Base-by-base conservation (phyloP, 2,329 filamentous ascomycete species). In the Sporothrix inflata region DNA sequence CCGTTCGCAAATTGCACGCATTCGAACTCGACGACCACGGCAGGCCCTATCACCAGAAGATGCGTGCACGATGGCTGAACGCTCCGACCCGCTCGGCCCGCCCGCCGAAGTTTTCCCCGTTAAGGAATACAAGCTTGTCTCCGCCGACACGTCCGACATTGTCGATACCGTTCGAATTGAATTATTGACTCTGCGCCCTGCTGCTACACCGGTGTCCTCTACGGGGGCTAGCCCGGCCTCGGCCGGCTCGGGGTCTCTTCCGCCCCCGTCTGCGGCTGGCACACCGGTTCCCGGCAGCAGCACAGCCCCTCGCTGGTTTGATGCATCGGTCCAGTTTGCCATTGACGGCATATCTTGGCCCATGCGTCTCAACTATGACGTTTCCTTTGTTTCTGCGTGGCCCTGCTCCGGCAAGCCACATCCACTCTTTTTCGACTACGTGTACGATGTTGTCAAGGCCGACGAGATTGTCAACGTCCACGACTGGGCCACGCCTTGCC, bases 371-470 rank as follows among this genome's bases (percentile, higher is more conserved):
- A 85, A 84, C 70, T 90, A 88, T 77, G 88, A 92, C 76, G 89
- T 92, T 9, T 86, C 84, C n/a, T 92, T 91, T 78, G 83, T 92
- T 68, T 84, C 83, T n/a, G 88, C 89, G 1, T 90, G 87, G 84
- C 89, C 90, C 7, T 92, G 90, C 79, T 84, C 84, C 0, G 83
- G 85, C 34, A 89, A 89, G 0, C 90, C 90, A 14, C 90, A 92
- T 79, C 89, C 90, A 7, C 84, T 94, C 6, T 94, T 92, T 80
- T 91, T 90, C 78, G 91, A 93, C 78, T 94, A 93, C 78, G 81
- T 84, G 4, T 90, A 89, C 78, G 84, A 84, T 67, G 80, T 84
- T 1, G 85, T 91, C 51, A 84, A 85, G 70, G 89, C 87, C 1
- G 90, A 93, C 77, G 86, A 91, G 75, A 84, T 94, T 4, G 86